phyloP scores from a whole-genome alignment of 75 land plant genomes.

The Chamaecyparis obtusa region DNA sequence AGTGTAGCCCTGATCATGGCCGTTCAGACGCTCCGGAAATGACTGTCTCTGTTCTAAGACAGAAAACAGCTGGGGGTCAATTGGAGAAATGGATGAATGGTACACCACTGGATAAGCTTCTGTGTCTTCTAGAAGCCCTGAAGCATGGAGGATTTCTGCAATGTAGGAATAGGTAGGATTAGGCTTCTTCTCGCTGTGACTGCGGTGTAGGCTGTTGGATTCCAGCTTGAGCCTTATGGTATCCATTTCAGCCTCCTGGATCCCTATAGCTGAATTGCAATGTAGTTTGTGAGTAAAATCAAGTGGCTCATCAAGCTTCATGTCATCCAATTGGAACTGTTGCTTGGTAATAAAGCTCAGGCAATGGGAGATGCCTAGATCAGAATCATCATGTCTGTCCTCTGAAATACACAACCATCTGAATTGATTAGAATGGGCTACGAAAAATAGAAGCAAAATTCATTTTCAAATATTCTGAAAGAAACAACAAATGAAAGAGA shows the following conservation, averaged over 20 bases:
- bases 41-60: slow-evolving; percentile 5
- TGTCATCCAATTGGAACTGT: neutral
- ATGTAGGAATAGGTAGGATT: slow-evolving; percentile 4
- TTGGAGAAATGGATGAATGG: slow-evolving; percentile 4
- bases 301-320: slow-evolving; percentile 8
- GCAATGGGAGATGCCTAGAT: neutral
- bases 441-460: neutral
- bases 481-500: neutral
- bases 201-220: neutral
- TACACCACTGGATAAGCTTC: slow-evolving; percentile 7
- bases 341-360: neutral
- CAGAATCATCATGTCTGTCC: neutral
- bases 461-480: neutral
- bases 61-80: slow-evolving; percentile 11
- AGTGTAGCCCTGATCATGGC: neutral
- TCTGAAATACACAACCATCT: slow-evolving; percentile 6
- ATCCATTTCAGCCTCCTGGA: slow-evolving; percentile 1
- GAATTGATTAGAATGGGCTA: neutral
- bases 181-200: neutral
- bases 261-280: neutral
- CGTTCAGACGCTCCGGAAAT: neutral
- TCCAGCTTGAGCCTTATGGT: neutral
- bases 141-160: neutral
- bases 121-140: slow-evolving; percentile 1
- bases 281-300: neutral